These are phyloP conservation scores for Thecaphora thlaspeos DNA, from an alignment of 1,284 basidiomycete genomes.

Conservation along the genomic window DNA sequence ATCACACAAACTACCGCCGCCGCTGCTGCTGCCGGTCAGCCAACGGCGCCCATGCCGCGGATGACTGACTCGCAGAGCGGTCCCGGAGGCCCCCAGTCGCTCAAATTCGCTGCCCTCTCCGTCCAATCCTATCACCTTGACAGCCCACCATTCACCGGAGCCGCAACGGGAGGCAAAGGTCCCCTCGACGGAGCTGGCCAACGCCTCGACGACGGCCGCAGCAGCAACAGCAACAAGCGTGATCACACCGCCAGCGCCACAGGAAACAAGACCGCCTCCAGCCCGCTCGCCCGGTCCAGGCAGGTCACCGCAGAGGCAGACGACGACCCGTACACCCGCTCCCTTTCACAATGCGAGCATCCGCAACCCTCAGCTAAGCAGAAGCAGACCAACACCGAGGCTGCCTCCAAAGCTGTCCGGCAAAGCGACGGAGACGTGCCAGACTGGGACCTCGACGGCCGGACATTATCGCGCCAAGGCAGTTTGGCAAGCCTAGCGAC, in stretches of 20 bases:
- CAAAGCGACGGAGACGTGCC: slow-evolving; percentile 42
- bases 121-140: slow-evolving; percentile 56
- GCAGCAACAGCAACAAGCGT: no score
- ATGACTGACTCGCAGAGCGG: slow-evolving; percentile 52
- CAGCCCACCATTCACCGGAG: slow-evolving; percentile 55
- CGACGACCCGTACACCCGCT: slow-evolving; percentile 25
- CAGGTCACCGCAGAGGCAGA: slow-evolving; percentile 2
- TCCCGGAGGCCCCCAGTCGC: slow-evolving; percentile 41
- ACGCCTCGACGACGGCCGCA: slow-evolving; percentile 9
- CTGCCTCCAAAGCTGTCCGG: not conserved
- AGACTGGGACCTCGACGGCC: slow-evolving; percentile 32
- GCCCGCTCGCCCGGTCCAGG: slow-evolving; percentile 14
- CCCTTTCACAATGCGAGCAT: slow-evolving; percentile 19
- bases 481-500: slow-evolving; percentile 31
- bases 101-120: slow-evolving; percentile 52
- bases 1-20: no score
- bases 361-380: slow-evolving; percentile 2
- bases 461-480: slow-evolving; percentile 12
- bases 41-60: slow-evolving; percentile 36
- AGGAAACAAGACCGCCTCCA: slow-evolving; percentile 4
- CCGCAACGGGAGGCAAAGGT: slow-evolving; percentile 41
- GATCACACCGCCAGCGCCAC: slow-evolving; percentile 6
- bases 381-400: not conserved
- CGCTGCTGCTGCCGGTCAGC: not conserved
- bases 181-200: slow-evolving; percentile 36